Evolutionary conservation across 148 eudicot genomes (phyloP).

Genomic region (Spergularia bocconei): DNA sequence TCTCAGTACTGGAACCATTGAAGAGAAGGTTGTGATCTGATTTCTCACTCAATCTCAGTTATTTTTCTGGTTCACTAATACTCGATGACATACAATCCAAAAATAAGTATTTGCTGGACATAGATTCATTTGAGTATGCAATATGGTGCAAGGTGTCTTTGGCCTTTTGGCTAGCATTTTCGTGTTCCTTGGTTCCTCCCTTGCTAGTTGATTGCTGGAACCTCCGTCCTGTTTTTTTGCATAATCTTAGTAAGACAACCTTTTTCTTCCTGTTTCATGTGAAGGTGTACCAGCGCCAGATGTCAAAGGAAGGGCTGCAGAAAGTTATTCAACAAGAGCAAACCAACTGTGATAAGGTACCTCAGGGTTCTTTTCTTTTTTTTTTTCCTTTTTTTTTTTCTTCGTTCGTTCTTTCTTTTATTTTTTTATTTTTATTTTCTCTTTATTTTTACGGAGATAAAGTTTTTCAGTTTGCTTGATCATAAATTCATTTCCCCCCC

Average conservation of each 20-base stretch:
- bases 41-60: not conserved
- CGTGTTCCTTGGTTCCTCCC: not conserved
- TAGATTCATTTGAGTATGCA: not conserved
- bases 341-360: constrained; percentile 47
- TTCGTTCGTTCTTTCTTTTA: too few species aligned
- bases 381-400: constrained; percentile 2
- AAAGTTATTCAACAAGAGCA: constrained; percentile 93
- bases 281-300: constrained; percentile 99
- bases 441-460: too few species aligned
- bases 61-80: not conserved
- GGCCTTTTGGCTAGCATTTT: not conserved
- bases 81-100: not conserved
- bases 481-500: constrained; percentile 17
- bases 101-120: not conserved
- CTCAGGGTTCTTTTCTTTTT: constrained; percentile 21
- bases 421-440: too few species aligned
- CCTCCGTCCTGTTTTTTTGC: not conserved
- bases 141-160: constrained; percentile 10
- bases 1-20: constrained; percentile 94
- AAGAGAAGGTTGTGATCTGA: constrained; percentile 72
- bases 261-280: constrained; percentile 12
- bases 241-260: constrained; percentile 5
- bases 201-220: constrained; percentile 10
- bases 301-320: constrained; percentile 99
- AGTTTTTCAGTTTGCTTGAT: too few species aligned